These are phyloP conservation scores for Cnidoscolus chayamansa DNA, from an alignment of 441 rosid species.

Conservation along the genomic window DNA sequence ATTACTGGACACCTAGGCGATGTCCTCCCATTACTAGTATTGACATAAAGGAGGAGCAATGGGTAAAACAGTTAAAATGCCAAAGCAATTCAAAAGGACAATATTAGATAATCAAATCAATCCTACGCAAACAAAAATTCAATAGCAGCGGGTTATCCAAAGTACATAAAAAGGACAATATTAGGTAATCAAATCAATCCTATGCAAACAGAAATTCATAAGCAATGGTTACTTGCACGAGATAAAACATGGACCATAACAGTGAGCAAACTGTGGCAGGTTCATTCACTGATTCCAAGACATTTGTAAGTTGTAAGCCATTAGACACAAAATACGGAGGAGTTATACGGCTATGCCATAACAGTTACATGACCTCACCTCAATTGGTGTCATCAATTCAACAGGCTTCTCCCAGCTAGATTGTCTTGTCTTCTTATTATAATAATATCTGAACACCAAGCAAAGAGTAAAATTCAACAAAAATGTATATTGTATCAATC, in stretches of 20 bases:
- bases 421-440: constrained; percentile 81
- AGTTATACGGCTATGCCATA: constrained; percentile 18
- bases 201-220: constrained; percentile 14
- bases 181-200: constrained; percentile 3
- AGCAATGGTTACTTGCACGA: constrained; percentile 15
- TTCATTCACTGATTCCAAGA: not conserved
- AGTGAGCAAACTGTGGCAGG: not conserved
- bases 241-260: constrained; percentile 20
- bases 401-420: constrained; percentile 96
- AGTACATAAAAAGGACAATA: not conserved
- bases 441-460: constrained; percentile 65
- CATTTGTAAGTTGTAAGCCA: constrained; percentile 5
- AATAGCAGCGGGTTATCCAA: constrained; percentile 5
- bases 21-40: not conserved
- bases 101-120: constrained; percentile 2
- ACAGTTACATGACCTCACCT: constrained; percentile 50
- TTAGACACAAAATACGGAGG: constrained; percentile 11
- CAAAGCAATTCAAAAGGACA: not conserved
- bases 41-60: not conserved
- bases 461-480: constrained; percentile 15
- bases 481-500: not conserved
- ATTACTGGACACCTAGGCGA: not conserved
- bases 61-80: constrained; percentile 3
- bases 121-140: constrained; percentile 10
- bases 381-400: constrained; percentile 89